Evolutionary conservation across 768 basidiomycete species (phyloP), one percentile per base, ranked within the genome.

Genomic region (Leccinum rimulosum): DNA sequence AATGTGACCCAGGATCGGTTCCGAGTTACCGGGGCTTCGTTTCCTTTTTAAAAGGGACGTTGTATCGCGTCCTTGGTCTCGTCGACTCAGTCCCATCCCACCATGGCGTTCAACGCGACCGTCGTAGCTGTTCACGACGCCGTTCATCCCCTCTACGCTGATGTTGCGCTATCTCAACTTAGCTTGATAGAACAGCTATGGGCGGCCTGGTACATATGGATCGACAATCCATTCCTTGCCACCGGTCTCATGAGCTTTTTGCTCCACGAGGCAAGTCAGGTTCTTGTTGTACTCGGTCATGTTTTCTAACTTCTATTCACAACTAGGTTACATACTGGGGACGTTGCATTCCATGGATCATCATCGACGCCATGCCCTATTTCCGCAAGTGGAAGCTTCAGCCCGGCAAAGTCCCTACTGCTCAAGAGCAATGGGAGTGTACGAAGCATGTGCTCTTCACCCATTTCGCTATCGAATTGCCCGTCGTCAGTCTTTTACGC

Each of bases 381-480:
- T 99, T 98, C 78, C 83, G 84, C 50, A 81, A 84, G 74, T 98
- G 91, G 91, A 98, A 98, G 74, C 80, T 98, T 4, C 96, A 98
- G 71, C 87, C 92, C 5, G 82, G 71, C 63, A 98, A 98, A 74
- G 66, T 91, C 2, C 93, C 95, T 4, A 86, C 93, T 6, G 61
- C 84, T 0, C 75, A 80, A 59, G 91, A 98, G 70, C 94, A 98
- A 73, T 96, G 93, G 94, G 87, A 91, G 50, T 98, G 95, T 77
- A 96, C 93, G 36, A 96, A 94, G 77, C 85, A 85, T 61, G 96
- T 99, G 31, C 81, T 99, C 4, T 85, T 93, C 71, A 92, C 93
- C 2, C 97, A 98, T 72, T 96, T 99, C 72, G 95, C 94, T 33
- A 86, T 97, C 60, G 96, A 98, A 75, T 79, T 94, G 5, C 96